Percentiles rank a stretch among this genome's conserved stretches.
These are phyloP conservation scores for Cytospora piceicola DNA, from an alignment of 2,329 filamentous ascomycete species.

Conservation along the genomic window DNA sequence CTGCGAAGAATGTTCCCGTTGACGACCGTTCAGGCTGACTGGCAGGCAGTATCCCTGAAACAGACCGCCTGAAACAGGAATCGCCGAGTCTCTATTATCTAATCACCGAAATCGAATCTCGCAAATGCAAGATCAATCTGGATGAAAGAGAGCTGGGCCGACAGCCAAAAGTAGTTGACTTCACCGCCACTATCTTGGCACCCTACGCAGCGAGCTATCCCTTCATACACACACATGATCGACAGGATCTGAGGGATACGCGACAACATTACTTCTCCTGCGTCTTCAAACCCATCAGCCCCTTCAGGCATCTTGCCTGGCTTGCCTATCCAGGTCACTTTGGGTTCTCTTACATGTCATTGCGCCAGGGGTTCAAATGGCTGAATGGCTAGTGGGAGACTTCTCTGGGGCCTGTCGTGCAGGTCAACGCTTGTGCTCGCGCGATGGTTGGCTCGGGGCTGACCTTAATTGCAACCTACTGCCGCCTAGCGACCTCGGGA, in stretches of 20 bases:
- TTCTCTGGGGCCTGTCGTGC: conserved; percentile 8
- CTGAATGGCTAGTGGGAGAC: neutral
- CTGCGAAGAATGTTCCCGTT: conserved; percentile 23
- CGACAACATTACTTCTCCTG: neutral
- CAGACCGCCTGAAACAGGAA: conserved; percentile 6
- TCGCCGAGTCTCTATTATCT: neutral
- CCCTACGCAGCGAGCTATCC: conserved; percentile 11
- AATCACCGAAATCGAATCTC: conserved; percentile 2
- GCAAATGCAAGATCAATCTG: conserved; percentile 23
- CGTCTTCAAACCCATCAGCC: neutral
- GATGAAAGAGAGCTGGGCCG: neutral
- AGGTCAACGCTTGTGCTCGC: conserved; percentile 9
- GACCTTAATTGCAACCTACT: conserved; percentile 28
- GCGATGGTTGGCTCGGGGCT: conserved; percentile 17
- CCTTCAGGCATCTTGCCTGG: neutral
- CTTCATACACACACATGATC: conserved; percentile 14
- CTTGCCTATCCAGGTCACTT: neutral
- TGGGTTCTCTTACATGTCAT: neutral
- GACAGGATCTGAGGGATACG: neutral
- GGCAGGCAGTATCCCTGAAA: conserved; percentile 13
- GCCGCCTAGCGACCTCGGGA: conserved; percentile 28
- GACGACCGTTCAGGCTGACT: conserved; percentile 6
- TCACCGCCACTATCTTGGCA: conserved; percentile 26
- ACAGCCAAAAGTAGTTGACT: conserved; percentile 18
- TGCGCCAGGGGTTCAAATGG: neutral